Conservation (phyloP, 2,329 filamentous ascomycete genomes). For the Aspergillus melleus region DNA sequence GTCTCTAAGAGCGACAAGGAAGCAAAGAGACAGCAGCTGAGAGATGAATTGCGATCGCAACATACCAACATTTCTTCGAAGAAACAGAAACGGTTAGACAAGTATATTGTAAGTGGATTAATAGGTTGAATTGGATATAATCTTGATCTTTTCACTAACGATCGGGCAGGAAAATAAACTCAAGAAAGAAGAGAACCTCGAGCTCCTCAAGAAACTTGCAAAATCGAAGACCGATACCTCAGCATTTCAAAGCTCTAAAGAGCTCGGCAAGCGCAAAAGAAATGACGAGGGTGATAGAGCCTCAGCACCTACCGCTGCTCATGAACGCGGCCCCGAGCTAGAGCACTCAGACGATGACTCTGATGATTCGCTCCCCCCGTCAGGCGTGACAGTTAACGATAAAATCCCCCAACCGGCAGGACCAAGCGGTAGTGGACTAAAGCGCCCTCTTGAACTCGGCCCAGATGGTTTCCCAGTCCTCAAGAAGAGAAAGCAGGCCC, state of each 20-base stretch:
- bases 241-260: conserved; percentile 73
- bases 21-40: conserved; percentile 52
- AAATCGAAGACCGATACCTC: conserved; percentile 78
- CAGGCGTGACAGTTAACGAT: conserved; percentile 28
- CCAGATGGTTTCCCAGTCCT: conserved; percentile 78
- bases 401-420: conserved; percentile 49
- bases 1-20: conserved; percentile 55
- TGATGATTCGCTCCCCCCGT: conserved; percentile 34
- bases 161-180: conserved; percentile 73
- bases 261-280: conserved; percentile 70
- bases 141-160: conserved; percentile 17
- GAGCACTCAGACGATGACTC: conserved; percentile 35
- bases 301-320: conserved; percentile 11
- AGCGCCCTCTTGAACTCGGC: conserved; percentile 79
- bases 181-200: conserved; percentile 87
- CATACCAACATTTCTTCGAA: conserved; percentile 61
- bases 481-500: conserved; percentile 74
- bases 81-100: conserved; percentile 68
- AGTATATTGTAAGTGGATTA: conserved; percentile 58
- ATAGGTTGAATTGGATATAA: background rate
- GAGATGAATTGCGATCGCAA: conserved; percentile 55
- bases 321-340: conserved; percentile 25
- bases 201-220: conserved; percentile 79
- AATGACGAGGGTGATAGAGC: conserved; percentile 56
- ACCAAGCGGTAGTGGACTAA: conserved; percentile 71